These are phyloP conservation scores for Thymus quinquecostatus DNA, from an alignment of 257 asterid species.

Conservation along the genomic window DNA sequence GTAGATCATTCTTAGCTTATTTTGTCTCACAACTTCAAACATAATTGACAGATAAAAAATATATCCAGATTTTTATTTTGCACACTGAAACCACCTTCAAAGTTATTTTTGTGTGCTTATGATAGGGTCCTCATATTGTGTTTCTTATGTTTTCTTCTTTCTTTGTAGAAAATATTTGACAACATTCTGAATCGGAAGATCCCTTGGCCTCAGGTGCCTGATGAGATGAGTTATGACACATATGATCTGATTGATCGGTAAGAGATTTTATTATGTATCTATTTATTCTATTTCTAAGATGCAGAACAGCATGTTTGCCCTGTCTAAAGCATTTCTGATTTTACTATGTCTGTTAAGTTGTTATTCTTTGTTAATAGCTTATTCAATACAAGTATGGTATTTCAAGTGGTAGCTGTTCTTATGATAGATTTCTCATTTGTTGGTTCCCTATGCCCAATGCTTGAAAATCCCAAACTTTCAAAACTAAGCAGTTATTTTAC, in stretches of 20 bases:
- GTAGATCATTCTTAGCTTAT: neutral
- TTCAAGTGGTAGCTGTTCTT: constrained; percentile 9
- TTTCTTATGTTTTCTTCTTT: constrained; percentile 24
- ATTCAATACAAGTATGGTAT: neutral
- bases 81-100: too few relatives aligned
- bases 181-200: constrained; percentile 95
- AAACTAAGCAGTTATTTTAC: neutral
- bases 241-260: constrained; percentile 89
- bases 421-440: neutral
- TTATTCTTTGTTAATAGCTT: constrained; percentile 13
- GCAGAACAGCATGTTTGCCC: constrained; percentile 3
- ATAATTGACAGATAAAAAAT: neutral
- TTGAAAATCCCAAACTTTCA: neutral
- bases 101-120: too few relatives aligned
- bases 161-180: constrained; percentile 79
- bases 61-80: too few relatives aligned
- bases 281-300: constrained; percentile 23
- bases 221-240: constrained; percentile 91
- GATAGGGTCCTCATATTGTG: neutral
- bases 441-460: constrained; percentile 10
- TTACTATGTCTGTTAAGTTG: neutral
- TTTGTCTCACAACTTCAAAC: neutral
- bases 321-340: constrained; percentile 9
- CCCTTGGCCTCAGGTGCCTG: constrained; percentile 93
- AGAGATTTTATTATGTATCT: constrained; percentile 31